Conservation (phyloP, 78 protist genomes). For the Monosiga brevicollis region DNA sequence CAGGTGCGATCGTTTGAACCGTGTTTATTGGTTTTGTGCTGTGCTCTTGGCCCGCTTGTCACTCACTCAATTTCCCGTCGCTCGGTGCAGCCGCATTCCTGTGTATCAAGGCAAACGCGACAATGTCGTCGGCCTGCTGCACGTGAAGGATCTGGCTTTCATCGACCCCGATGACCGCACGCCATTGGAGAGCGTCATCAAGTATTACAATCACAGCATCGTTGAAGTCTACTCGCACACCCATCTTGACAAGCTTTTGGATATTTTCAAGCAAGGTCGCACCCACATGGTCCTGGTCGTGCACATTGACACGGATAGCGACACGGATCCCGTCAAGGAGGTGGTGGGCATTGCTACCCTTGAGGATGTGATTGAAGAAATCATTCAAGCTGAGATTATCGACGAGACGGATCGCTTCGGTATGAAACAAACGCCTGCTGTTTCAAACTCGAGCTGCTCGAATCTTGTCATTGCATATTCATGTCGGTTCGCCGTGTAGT, state of each 20-base stretch:
- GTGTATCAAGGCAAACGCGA: conserved; percentile 40
- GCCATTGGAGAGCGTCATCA: conserved; percentile 17
- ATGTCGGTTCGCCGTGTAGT: not conserved
- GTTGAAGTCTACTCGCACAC: conserved; percentile 41
- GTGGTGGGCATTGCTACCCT: conserved; percentile 75
- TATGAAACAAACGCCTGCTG: not conserved
- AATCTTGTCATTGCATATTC: not conserved
- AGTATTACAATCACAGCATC: conserved; percentile 5
- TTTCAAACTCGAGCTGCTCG: not conserved
- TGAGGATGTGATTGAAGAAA: conserved; percentile 77
- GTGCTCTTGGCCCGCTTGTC: too few species aligned
- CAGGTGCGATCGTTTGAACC: too few species aligned
- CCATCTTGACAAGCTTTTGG: conserved; percentile 45
- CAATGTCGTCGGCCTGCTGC: conserved; percentile 66
- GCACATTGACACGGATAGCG: conserved; percentile 11
- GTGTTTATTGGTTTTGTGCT: too few species aligned
- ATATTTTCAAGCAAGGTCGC: conserved; percentile 53
- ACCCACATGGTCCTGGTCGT: conserved; percentile 66
- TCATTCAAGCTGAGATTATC: conserved; percentile 67
- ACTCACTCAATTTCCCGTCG: too few species aligned
- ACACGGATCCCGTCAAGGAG: conserved; percentile 75
- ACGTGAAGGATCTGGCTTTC: conserved; percentile 68
- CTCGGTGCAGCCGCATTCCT: conserved; percentile 83
- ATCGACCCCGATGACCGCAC: conserved; percentile 57
- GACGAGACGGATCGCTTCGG: conserved; percentile 67